Evolutionary conservation across 352 stramenopile genomes (phyloP), one percentile per base, ranked within the genome.

Genomic region (Globisporangium cylindrosporum): DNA sequence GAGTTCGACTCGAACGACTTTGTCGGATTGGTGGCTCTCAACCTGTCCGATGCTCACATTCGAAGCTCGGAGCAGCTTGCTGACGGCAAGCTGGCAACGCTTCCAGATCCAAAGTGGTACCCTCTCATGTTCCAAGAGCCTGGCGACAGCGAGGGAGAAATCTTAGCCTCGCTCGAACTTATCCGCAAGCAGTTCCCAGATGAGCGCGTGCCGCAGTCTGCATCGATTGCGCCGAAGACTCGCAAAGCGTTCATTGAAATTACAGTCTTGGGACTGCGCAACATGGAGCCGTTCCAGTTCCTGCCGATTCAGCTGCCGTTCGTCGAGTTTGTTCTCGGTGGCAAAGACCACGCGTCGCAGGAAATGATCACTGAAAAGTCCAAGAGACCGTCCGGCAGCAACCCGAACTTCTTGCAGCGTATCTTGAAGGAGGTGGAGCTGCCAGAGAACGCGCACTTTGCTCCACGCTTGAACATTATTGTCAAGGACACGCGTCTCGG

Each of bases 331-430:
- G 82, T 97, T 43, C 74, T 97, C 3, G 90, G 89, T 62, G 87
- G 89, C 24, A 93, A 94, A 58, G 78, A 92, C 12, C 82, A 94
- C 22, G 81, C 84, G 0, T 76, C 76, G 8, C 79, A 94, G 38
- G 90, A 96, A 64, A 94, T 95, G 83, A 88, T 94, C 56, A 94
- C 89, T 7, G 90, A 97, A 49, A 88, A 82, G 53, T 97, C 88
- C 2, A 94, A 94, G 64, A 79, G 86, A 29, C 91, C 91, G 32
- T 86, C 80, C 0, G 87, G 83, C 25, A 82, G 68, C 24, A 93
- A 98, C 59, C 90, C 92, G 9, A 98, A 98, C 69, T 97, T 94
- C 67, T 68, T 97, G 18, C 84, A 97, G 65, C 89, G 88, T 41
- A 96, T 98, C 55, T 78, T 97, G 38, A 95, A 97, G 60, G 78